Base-by-base conservation (phyloP, 1,284 basidiomycete genomes). In the Megacollybia platyphylla region DNA sequence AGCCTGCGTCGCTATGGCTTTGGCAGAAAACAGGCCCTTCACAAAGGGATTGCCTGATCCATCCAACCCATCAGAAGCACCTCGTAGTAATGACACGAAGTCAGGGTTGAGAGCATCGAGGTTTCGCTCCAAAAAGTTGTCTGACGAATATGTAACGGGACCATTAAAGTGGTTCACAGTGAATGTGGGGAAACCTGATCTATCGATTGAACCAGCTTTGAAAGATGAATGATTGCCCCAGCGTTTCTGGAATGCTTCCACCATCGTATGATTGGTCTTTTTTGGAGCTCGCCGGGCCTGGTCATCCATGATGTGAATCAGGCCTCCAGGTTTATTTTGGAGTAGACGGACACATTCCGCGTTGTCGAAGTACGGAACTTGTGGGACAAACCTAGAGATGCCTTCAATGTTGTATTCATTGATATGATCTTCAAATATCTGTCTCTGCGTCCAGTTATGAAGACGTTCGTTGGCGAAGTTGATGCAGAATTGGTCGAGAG, bases 261-360 rank as follows among this genome's bases (percentile, higher is more conserved):
- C 79, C 90, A 97, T 96, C 3, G 86, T 90, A 45, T 83, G 73
- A 54, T 97, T 89, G 5, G 82, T 91, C 77, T 93, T 94, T 65
- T 91, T 92, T 29, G 87, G 81, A 48, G 76, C 73, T 34, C 87
- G 73, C 11, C 84, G 73, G 7, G 91, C 86, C 61, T 97, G 91
- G 56, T 98, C 94, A 57, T 97, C 93, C 81, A 97, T 90, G 60
- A 97, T 97, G 57, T 94, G 89, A 42, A 97, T 81, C 27, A 98
- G 70, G 3, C 96, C 94, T 10, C 90, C 89, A 2, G 90, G 92
- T 50, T 74, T 72, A 57, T 91, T 85, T 54, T 90, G 84, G 36
- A 98, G 65, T 38, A 99, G 68, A 8, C 88, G 79, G 28, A 97
- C 61, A 51, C 87, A 90, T 57, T 97, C 92, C 10, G 84, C 62